Evolutionary conservation across 1,284 basidiomycete genomes (phyloP).

Genomic region (Trichosporon faecale): DNA sequence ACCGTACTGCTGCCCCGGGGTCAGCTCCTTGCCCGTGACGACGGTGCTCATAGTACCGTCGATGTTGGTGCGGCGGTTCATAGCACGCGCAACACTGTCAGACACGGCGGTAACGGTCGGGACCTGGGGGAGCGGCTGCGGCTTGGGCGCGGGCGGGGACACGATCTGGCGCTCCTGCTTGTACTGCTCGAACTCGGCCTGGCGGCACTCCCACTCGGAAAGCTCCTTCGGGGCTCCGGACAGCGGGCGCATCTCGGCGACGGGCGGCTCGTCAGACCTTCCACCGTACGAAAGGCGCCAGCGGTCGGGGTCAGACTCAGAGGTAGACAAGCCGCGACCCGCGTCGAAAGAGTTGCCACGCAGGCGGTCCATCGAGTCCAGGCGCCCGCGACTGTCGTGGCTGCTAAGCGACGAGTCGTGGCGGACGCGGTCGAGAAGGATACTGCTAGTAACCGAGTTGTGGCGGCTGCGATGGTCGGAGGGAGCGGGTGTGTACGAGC

Average conservation of each 20-base stretch:
- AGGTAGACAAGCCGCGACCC: not conserved
- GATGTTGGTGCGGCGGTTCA: not conserved
- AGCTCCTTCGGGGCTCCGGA: not conserved
- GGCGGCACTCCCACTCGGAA: not conserved
- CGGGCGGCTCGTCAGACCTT: not conserved
- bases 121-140: not conserved
- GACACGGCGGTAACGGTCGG: slow-evolving; percentile 16
- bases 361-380: not conserved
- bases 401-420: not conserved
- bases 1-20: slow-evolving; percentile 20
- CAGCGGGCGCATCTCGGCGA: not conserved
- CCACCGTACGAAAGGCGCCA: not conserved
- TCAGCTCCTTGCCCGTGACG: not conserved
- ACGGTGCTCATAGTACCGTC: slow-evolving; percentile 15
- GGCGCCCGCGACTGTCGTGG: slow-evolving; percentile 1
- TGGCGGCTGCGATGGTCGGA: slow-evolving; percentile 13
- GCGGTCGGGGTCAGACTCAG: not conserved
- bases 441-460: slow-evolving; percentile 13
- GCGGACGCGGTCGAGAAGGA: slow-evolving; percentile 6
- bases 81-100: slow-evolving; percentile 15
- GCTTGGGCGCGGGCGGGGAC: slow-evolving; percentile 26
- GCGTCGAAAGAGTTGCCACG: slow-evolving; percentile 1
- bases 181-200: slow-evolving; percentile 44
- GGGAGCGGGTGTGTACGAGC: not conserved
- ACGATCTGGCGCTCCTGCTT: slow-evolving; percentile 39